phyloP scores from a whole-genome alignment of 257 asterid genomes.

The Solanum tacnaense region DNA sequence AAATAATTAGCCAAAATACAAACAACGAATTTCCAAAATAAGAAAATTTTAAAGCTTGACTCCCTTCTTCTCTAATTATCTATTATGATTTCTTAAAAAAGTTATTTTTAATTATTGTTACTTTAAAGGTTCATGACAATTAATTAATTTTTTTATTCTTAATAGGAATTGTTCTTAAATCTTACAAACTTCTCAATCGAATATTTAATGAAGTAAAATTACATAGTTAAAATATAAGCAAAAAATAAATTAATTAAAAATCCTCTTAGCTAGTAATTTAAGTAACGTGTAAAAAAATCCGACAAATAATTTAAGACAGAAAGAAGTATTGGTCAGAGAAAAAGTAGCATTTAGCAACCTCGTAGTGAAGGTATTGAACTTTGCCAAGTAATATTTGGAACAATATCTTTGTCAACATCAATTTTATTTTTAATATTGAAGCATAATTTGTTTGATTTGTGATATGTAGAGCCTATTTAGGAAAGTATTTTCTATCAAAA shows the following conservation, averaged over 20 bases:
- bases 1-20: background rate
- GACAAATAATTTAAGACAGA: accelerated
- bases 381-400: background rate
- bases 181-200: background rate
- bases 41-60: too few relatives aligned
- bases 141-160: background rate
- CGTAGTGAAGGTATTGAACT: background rate
- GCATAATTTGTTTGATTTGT: background rate
- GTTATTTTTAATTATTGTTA: too few relatives aligned
- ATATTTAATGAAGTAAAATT: background rate
- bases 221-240: background rate
- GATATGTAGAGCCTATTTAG: background rate
- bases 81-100: too few relatives aligned
- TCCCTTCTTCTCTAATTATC: background rate
- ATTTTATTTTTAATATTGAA: background rate
- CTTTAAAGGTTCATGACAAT: background rate
- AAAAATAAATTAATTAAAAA: background rate
- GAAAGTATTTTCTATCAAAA: background rate
- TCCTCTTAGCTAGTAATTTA: background rate
- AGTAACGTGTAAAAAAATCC: accelerated
- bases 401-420: background rate
- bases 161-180: background rate
- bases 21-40: too few relatives aligned
- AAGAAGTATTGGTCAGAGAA: background rate
- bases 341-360: background rate